A percentile compares a stretch with the other conserved stretches of the same genome.
Conservation (phyloP, 768 basidiomycete genomes). For the Auricularia auricula-judae region DNA sequence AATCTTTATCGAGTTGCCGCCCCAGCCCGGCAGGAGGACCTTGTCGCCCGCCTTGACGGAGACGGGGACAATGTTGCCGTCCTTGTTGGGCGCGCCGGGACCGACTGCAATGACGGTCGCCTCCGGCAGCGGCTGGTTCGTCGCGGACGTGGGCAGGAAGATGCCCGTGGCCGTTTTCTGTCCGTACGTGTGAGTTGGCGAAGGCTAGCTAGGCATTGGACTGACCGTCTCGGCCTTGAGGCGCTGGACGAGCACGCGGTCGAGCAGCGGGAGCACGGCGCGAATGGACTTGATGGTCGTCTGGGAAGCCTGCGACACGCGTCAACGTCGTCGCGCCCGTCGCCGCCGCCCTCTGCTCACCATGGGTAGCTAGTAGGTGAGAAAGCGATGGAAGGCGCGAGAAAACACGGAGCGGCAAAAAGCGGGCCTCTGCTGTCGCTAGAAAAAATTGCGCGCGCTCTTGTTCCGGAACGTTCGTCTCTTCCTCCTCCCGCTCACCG, state of each 20-base stretch:
- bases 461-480: not conserved
- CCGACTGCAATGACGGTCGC: constrained; percentile 94
- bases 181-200: not conserved
- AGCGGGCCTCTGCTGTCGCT: not conserved
- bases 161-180: constrained; percentile 98
- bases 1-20: constrained; percentile 90
- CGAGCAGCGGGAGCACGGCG: constrained; percentile 79
- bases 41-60: constrained; percentile 82
- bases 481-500: not conserved
- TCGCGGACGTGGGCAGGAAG: constrained; percentile 88
- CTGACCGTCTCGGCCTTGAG: constrained; percentile 93
- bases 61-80: constrained; percentile 64
- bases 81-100: constrained; percentile 86
- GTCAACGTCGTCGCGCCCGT: not conserved
- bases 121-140: constrained; percentile 81
- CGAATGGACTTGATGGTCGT: constrained; percentile 95
- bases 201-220: constrained; percentile 6
- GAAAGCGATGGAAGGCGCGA: not conserved
- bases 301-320: constrained; percentile 51
- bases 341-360: not conserved
- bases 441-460: not conserved
- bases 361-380: not conserved
- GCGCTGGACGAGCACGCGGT: constrained; percentile 94
- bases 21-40: constrained; percentile 92
- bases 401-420: not conserved